Conservation (phyloP, 805 yeast species). For the Crinitomyces ghanaensis region DNA sequence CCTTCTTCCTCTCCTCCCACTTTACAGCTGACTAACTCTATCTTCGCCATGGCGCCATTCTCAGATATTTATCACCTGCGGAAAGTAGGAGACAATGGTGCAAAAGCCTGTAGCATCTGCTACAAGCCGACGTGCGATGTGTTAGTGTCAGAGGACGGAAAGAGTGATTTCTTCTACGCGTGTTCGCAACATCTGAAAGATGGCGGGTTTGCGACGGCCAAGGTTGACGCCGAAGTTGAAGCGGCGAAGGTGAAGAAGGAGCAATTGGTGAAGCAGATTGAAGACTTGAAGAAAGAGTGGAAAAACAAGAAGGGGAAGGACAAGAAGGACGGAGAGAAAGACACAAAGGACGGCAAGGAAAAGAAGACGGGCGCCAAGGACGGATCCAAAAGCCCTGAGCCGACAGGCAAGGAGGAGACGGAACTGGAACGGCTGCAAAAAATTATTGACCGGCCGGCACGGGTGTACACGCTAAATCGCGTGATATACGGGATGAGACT, state of each 20-base stretch:
- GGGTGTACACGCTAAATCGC: slow-evolving; percentile 31
- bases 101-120: slow-evolving; percentile 41
- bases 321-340: slow-evolving; percentile 9
- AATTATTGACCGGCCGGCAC: slow-evolving; percentile 26
- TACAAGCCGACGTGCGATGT: slow-evolving; percentile 42
- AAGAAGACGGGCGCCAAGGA: slow-evolving; percentile 14
- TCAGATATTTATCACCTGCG: slow-evolving; percentile 35
- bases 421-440: slow-evolving; percentile 16
- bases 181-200: slow-evolving; percentile 42
- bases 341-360: slow-evolving; percentile 12
- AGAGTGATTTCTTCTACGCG: slow-evolving; percentile 40
- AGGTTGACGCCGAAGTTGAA: slow-evolving; percentile 30
- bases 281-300: slow-evolving; percentile 24
- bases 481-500: slow-evolving; percentile 34
- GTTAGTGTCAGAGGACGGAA: slow-evolving; percentile 34
- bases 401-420: slow-evolving; percentile 11
- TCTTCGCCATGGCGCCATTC: too few species aligned
- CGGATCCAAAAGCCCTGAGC: slow-evolving; percentile 2
- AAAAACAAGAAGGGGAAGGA: slow-evolving; percentile 14
- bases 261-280: slow-evolving; percentile 24
- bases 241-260: slow-evolving; percentile 19
- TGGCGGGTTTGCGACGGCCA: slow-evolving; percentile 34
- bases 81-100: slow-evolving; percentile 34
- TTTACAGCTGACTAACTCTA: too few species aligned
- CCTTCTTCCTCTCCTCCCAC: too few species aligned